Percentiles rank a stretch among this genome's conserved stretches.
phyloP scores from a whole-genome alignment of 768 basidiomycete species.

The Russula vinacea region DNA sequence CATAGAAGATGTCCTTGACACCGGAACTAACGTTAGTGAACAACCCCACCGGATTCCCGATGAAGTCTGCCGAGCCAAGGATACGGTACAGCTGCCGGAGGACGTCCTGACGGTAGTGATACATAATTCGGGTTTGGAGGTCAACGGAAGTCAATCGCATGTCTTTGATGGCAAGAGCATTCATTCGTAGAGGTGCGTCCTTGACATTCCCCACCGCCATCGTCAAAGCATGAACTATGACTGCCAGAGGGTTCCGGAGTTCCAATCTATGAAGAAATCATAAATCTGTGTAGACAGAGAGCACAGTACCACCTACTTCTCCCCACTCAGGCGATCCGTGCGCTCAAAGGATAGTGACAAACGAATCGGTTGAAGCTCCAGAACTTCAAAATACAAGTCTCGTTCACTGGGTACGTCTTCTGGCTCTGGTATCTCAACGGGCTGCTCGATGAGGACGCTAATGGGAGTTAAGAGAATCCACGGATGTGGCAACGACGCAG shows the following conservation, averaged over 20 bases:
- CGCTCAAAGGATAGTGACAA: constrained; percentile 96
- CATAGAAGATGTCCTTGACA: constrained; percentile 97
- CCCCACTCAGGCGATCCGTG: constrained; percentile 87
- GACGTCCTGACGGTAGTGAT: constrained; percentile 93
- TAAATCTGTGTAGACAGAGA: not conserved
- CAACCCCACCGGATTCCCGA: constrained; percentile 92
- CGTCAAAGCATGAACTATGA: constrained; percentile 89
- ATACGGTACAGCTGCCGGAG: constrained; percentile 93
- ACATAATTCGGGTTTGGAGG: constrained; percentile 75
- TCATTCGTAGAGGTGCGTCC: constrained; percentile 90
- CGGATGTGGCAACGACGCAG: constrained; percentile 4
- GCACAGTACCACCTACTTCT: constrained; percentile 59
- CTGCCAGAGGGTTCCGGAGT: constrained; percentile 86
- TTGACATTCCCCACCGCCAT: constrained; percentile 98
- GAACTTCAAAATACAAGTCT: constrained; percentile 91
- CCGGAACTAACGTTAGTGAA: constrained; percentile 99
- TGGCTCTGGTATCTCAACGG: constrained; percentile 71
- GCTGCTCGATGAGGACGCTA: constrained; percentile 71
- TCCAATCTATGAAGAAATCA: constrained; percentile 48
- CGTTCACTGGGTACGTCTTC: constrained; percentile 59
- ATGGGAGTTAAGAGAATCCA: constrained; percentile 14
- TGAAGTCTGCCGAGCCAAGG: constrained; percentile 96
- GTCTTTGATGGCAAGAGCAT: constrained; percentile 91
- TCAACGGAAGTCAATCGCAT: constrained; percentile 85
- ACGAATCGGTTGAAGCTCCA: constrained; percentile 92